These are phyloP conservation scores for Royoungia palumana DNA, from an alignment of 768 basidiomycete species.

Conservation along the genomic window DNA sequence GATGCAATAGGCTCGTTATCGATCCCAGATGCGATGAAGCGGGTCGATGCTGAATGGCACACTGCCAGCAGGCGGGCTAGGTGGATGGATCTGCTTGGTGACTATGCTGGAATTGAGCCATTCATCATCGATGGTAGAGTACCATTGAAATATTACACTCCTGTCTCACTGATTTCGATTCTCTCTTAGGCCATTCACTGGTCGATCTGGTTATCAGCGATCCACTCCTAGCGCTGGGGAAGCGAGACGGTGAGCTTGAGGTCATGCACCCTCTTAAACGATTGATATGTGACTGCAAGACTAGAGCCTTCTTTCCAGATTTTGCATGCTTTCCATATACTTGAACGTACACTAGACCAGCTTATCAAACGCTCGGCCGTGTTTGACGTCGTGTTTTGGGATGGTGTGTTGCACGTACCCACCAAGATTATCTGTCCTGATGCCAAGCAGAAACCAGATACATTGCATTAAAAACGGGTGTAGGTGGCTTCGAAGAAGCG, in stretches of 20 bases:
- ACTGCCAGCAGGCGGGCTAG: constrained; percentile 36
- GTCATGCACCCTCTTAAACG: neutral
- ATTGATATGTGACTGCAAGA: neutral
- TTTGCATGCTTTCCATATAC: constrained; percentile 52
- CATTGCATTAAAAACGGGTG: constrained; percentile 39
- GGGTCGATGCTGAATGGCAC: constrained; percentile 41
- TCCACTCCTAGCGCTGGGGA: constrained; percentile 55
- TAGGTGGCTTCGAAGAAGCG: constrained; percentile 33
- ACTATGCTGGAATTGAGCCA: constrained; percentile 64
- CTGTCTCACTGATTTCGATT: constrained; percentile 1
- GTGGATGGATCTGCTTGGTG: constrained; percentile 71
- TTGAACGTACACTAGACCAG: constrained; percentile 52
- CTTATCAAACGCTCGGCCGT: constrained; percentile 48
- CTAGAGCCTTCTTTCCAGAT: constrained; percentile 59
- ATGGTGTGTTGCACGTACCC: constrained; percentile 33
- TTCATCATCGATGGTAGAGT: constrained; percentile 61
- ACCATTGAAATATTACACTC: neutral
- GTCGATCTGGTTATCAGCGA: constrained; percentile 58
- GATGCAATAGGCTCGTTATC: constrained; percentile 4
- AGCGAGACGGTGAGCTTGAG: constrained; percentile 36
- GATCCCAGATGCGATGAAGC: constrained; percentile 23
- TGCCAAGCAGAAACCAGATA: constrained; percentile 41
- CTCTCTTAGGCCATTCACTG: constrained; percentile 54
- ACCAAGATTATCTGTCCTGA: neutral
- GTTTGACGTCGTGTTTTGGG: constrained; percentile 66